Evolutionary conservation across 192 early-diverging fungal genomes (phyloP).

Genomic region (Dissophora ornata): DNA sequence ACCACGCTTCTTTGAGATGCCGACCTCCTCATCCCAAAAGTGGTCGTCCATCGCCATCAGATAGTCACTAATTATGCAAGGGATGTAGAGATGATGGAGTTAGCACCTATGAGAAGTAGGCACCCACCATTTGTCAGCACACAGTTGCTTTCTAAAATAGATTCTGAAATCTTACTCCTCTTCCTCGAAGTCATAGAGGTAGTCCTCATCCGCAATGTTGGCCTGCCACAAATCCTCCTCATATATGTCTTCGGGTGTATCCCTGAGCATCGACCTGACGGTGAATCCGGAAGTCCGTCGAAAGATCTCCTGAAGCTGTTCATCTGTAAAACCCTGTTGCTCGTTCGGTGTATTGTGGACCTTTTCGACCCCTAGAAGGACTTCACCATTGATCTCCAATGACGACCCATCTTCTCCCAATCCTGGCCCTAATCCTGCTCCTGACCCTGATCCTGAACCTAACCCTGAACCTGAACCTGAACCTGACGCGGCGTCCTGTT

Average conservation of each 20-base stretch:
- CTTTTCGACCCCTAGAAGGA: conserved; percentile 40
- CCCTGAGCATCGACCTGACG: conserved; percentile 67
- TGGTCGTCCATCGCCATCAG: conserved; percentile 82
- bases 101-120: too few species aligned
- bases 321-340: conserved; percentile 69
- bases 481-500: not conserved
- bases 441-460: not conserved
- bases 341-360: conserved; percentile 24
- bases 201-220: conserved; percentile 76
- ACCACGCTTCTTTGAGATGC: conserved; percentile 44
- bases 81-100: not conserved
- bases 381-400: conserved; percentile 16
- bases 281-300: conserved; percentile 91
- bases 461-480: not conserved
- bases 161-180: conserved; percentile 69
- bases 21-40: conserved; percentile 81
- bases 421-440: conserved; percentile 4
- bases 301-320: conserved; percentile 92
- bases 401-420: not conserved
- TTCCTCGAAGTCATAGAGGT: conserved; percentile 79
- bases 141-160: too few species aligned
- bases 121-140: too few species aligned
- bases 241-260: conserved; percentile 71
- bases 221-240: conserved; percentile 84
- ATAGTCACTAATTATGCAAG: conserved; percentile 71